Evolutionary conservation across 305 asterid genomes (phyloP).

Genomic region (Fraxinus angustifolia): DNA sequence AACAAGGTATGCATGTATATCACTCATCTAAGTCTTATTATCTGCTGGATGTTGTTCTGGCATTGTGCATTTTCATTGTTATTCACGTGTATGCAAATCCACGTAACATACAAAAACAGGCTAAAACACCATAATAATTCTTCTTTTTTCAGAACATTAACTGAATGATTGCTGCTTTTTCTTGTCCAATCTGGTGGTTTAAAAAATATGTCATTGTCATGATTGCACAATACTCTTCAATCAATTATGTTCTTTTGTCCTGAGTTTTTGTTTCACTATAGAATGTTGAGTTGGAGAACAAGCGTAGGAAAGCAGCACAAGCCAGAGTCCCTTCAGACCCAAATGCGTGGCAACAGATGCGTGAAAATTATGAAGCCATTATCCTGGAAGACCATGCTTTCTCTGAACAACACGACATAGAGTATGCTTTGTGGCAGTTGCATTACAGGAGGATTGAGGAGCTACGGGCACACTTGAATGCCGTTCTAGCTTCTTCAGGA

Average conservation of each 20-base stretch:
- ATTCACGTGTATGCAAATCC: neutral
- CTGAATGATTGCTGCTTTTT: neutral
- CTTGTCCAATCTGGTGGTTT: constrained; percentile 2
- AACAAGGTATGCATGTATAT: constrained; percentile 55
- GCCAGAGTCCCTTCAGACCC: constrained; percentile 91
- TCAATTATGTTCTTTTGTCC: constrained; percentile 6
- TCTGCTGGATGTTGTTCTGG: neutral
- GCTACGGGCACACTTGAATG: constrained; percentile 66
- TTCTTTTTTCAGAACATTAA: neutral
- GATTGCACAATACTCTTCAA: neutral
- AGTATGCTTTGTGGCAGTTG: constrained; percentile 91
- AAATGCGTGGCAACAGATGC: constrained; percentile 90
- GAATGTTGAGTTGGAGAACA: constrained; percentile 89
- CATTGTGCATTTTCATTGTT: neutral
- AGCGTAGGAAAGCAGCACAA: constrained; percentile 80
- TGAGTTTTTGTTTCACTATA: constrained; percentile 19
- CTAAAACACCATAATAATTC: neutral
- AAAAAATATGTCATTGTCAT: neutral
- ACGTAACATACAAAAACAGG: neutral
- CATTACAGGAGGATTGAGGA: constrained; percentile 96
- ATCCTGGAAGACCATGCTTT: constrained; percentile 87
- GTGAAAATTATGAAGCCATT: constrained; percentile 93
- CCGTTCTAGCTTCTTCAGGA: constrained; percentile 60
- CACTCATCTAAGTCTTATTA: neutral
- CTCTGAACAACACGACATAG: constrained; percentile 82